These are phyloP conservation scores for Asterophora parasitica DNA, from an alignment of 768 basidiomycete species.

Conservation along the genomic window DNA sequence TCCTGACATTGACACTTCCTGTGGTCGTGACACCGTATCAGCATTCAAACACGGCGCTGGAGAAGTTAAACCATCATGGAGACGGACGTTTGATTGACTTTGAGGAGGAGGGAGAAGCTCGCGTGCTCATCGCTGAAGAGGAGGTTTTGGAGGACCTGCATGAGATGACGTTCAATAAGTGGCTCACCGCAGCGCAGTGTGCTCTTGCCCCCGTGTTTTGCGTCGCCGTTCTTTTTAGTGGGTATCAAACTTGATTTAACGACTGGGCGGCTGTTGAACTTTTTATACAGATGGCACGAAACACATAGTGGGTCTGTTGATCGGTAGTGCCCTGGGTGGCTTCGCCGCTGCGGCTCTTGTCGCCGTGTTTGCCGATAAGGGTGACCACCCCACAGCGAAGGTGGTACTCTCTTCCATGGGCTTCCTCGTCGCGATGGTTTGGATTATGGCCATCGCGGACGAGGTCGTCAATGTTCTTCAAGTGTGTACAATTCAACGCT, in stretches of 20 bases:
- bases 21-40: constrained; percentile 72
- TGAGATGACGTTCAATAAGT: constrained; percentile 67
- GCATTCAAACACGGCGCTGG: constrained; percentile 25
- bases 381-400: constrained; percentile 50
- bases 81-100: constrained; percentile 58
- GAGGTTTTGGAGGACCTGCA: constrained; percentile 67
- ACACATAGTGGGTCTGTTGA: constrained; percentile 45
- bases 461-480: constrained; percentile 90
- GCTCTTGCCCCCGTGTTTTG: constrained; percentile 78
- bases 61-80: constrained; percentile 32
- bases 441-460: constrained; percentile 98
- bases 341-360: constrained; percentile 50
- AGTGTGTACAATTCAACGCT: constrained; percentile 37
- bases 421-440: constrained; percentile 85
- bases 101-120: constrained; percentile 71
- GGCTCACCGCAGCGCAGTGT: constrained; percentile 83
- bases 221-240: constrained; percentile 72
- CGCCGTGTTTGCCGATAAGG: constrained; percentile 53
- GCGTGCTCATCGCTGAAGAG: constrained; percentile 68
- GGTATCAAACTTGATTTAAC: constrained; percentile 22
- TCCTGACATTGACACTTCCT: constrained; percentile 83
- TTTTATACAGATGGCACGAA: constrained; percentile 36
- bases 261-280: constrained; percentile 3
- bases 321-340: constrained; percentile 54
- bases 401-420: constrained; percentile 85